These are phyloP conservation scores for Acacia concinna DNA, from an alignment of 331 rosid genomes.

Conservation along the genomic window DNA sequence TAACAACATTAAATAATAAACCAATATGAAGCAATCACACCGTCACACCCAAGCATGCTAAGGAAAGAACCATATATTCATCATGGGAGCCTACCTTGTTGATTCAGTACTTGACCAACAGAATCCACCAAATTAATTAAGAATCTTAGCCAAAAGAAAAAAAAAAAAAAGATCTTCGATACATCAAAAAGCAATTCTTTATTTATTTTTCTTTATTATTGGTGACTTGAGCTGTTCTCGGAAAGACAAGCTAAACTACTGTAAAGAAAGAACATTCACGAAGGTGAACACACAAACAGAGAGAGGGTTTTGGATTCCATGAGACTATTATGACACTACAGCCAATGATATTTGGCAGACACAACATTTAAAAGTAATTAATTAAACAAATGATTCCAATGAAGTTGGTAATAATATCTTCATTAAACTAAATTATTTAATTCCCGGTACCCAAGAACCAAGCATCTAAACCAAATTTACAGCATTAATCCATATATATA, in stretches of 20 bases:
- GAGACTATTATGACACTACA: conserved; percentile 1
- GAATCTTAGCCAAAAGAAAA: too few relatives aligned
- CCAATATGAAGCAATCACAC: neutral
- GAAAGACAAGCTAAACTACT: conserved; percentile 10
- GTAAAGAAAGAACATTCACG: neutral
- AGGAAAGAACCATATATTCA: neutral
- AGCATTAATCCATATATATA: neutral
- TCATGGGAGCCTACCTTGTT: neutral
- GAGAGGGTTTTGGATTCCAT: neutral
- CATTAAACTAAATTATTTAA: neutral
- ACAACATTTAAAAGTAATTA: neutral
- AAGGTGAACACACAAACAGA: neutral
- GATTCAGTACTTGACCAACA: neutral
- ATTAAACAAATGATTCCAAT: conserved; percentile 14
- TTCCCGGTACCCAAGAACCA: neutral
- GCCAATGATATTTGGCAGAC: neutral
- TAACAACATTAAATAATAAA: neutral
- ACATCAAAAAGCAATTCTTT: neutral
- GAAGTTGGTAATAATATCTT: conserved; percentile 20
- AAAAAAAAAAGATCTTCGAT: neutral
- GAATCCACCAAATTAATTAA: neutral
- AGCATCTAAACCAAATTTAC: neutral
- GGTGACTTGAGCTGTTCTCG: conserved; percentile 7
- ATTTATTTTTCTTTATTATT: neutral
- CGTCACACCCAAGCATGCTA: neutral